phyloP scores from a whole-genome alignment of 306 rosid species.

The Styphnolobium japonicum region DNA sequence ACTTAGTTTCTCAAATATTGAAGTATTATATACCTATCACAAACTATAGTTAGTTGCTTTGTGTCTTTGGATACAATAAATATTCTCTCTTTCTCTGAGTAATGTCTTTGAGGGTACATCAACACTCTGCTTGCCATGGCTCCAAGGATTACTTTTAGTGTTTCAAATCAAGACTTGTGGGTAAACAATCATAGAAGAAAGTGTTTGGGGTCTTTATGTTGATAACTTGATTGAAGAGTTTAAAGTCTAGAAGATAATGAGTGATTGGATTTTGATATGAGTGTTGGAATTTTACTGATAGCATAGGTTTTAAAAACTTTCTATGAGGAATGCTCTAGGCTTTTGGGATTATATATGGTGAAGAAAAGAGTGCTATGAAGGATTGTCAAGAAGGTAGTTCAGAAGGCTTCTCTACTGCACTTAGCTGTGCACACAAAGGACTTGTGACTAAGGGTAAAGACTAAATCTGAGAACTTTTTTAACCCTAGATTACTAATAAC shows the following conservation, averaged over 20 bases:
- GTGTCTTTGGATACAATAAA: not conserved
- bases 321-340: not conserved
- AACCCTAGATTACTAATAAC: not conserved
- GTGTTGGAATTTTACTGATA: not conserved
- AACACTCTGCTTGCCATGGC: not conserved
- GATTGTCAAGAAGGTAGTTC: not conserved
- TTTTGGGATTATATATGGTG: not conserved
- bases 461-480: not conserved
- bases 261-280: not conserved
- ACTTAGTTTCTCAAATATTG: not conserved
- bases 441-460: not conserved
- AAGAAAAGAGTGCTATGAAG: not conserved
- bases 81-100: not conserved
- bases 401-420: not conserved
- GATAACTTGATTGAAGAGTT: slow-evolving; percentile 6
- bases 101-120: not conserved
- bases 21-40: not conserved
- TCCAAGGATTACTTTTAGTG: not conserved
- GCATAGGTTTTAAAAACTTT: not conserved
- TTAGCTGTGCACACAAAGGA: not conserved
- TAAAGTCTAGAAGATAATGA: not conserved
- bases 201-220: not conserved
- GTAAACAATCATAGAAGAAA: not conserved
- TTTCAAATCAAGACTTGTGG: not conserved
- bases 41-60: not conserved